phyloP scores from a whole-genome alignment of 2,329 filamentous ascomycete genomes.

The Acarospora socialis region DNA sequence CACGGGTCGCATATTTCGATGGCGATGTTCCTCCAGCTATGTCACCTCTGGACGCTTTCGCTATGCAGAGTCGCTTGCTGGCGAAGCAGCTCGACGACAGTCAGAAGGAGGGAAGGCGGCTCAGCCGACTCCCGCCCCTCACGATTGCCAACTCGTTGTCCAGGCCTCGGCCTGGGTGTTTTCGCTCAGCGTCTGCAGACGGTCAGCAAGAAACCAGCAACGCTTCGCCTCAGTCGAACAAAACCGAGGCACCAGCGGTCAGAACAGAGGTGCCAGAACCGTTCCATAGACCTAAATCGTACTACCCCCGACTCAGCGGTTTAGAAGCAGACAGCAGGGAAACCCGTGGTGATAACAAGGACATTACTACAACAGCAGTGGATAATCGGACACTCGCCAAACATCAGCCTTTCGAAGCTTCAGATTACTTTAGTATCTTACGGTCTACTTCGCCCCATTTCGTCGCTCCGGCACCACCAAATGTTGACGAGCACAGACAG shows the following conservation, averaged over 20 bases:
- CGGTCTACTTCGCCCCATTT: constrained; percentile 16
- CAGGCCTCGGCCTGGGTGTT: constrained; percentile 66
- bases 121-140: constrained; percentile 74
- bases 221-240: constrained; percentile 33
- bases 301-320: constrained; percentile 61
- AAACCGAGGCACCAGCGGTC: constrained; percentile 28
- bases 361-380: constrained; percentile 19
- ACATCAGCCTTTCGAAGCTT: constrained; percentile 5
- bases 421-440: constrained; percentile 16
- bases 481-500: constrained; percentile 3
- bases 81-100: constrained; percentile 70
- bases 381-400: constrained; percentile 16
- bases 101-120: constrained; percentile 53
- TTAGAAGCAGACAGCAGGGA: constrained; percentile 37
- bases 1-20: constrained; percentile 55
- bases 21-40: constrained; percentile 77
- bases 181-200: constrained; percentile 58
- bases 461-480: constrained; percentile 1
- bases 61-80: constrained; percentile 74
- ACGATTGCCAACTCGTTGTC: constrained; percentile 70
- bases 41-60: constrained; percentile 90
- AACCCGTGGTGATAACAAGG: constrained; percentile 33
- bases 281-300: constrained; percentile 49
- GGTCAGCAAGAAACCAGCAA: constrained; percentile 20
- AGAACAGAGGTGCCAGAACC: constrained; percentile 29